A percentile compares a stretch with the other conserved stretches of the same genome.
Conservation (phyloP, 2,329 filamentous ascomycete genomes). For the Sclerotinia subarctica region DNA sequence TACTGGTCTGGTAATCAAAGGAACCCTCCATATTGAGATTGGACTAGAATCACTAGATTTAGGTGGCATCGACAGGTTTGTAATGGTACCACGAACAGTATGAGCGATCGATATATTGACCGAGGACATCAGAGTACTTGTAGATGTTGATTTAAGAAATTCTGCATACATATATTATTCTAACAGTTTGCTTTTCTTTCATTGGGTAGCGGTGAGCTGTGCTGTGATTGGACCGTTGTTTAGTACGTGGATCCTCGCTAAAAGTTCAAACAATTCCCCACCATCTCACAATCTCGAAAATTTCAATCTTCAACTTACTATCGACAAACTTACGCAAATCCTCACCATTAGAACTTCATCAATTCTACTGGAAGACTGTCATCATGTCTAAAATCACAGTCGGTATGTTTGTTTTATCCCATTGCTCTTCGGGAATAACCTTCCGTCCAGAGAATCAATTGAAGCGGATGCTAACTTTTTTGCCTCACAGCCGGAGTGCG, state of each 20-base stretch:
- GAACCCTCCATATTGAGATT: background rate
- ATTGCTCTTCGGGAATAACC: background rate
- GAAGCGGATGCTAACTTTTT: conserved; percentile 21
- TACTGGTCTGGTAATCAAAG: too few species aligned
- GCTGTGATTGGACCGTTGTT: background rate
- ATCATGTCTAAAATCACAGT: conserved; percentile 86
- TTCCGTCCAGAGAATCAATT: background rate
- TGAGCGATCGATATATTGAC: background rate
- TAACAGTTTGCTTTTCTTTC: background rate
- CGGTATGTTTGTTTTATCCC: conserved; percentile 45
- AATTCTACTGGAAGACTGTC: conserved; percentile 84
- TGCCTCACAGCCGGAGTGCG: conserved; percentile 81
- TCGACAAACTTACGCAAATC: conserved; percentile 43
- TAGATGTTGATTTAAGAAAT: background rate
- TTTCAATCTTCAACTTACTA: background rate
- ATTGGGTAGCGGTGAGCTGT: background rate
- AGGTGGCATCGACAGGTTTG: background rate
- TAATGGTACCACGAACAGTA: background rate
- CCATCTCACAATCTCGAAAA: conserved; percentile 19
- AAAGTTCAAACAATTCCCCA: conserved; percentile 6
- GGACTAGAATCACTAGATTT: background rate
- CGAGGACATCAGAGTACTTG: background rate
- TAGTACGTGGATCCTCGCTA: conserved; percentile 13
- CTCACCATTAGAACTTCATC: conserved; percentile 68
- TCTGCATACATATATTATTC: background rate